phyloP scores from a whole-genome alignment of 106 monocot genomes.

The Dioscorea dumetorum region DNA sequence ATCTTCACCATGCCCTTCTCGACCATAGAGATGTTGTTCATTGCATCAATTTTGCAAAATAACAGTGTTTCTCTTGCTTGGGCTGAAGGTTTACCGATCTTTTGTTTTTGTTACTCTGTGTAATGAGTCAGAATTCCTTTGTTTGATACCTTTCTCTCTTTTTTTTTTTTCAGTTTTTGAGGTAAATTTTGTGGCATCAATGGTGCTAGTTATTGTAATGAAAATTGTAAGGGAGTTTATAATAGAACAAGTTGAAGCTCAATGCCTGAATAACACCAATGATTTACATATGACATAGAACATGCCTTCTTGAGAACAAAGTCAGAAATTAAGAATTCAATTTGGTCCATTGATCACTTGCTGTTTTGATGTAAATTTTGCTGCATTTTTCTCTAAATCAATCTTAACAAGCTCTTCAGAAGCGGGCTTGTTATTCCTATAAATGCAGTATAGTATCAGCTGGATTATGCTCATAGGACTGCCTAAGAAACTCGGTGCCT shows the following conservation, averaged over 20 bases:
- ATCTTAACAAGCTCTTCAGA: background rate
- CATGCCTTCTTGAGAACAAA: no score
- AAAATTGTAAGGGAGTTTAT: no score
- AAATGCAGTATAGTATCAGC: constrained; percentile 43
- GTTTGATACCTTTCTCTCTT: background rate
- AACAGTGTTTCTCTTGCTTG: background rate
- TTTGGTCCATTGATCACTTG: background rate
- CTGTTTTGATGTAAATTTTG: background rate
- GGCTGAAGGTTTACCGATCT: background rate
- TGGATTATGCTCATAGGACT: constrained; percentile 47
- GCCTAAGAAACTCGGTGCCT: constrained; percentile 56
- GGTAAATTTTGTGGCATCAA: no score
- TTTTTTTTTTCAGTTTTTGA: background rate
- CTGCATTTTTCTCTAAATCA: constrained; percentile 20
- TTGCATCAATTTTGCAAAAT: background rate
- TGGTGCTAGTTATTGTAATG: no score
- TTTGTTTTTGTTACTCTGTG: background rate
- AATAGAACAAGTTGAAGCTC: no score
- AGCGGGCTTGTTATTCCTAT: constrained; percentile 29
- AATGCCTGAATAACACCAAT: no score
- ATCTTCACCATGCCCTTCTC: constrained; percentile 29
- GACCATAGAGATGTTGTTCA: constrained; percentile 10
- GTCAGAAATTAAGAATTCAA: no score
- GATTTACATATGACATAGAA: no score
- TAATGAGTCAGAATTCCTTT: background rate